phyloP scores from a whole-genome alignment of 2,329 filamentous ascomycete species.

The Didymella pomorum region DNA sequence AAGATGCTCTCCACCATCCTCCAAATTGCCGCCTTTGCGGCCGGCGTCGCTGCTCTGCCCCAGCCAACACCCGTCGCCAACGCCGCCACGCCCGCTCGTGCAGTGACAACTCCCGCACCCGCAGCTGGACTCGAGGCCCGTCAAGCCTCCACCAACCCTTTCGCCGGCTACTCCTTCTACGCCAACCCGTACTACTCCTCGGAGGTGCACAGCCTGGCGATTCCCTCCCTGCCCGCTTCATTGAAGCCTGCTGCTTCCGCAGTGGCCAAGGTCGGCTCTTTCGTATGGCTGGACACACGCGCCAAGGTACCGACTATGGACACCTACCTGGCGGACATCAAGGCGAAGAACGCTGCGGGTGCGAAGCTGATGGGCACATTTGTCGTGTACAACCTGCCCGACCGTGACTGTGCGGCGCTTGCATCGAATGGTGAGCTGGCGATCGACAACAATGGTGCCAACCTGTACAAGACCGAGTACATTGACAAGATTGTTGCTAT shows the following conservation, averaged over 20 bases:
- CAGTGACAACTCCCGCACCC: conserved; percentile 23
- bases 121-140: conserved; percentile 24
- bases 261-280: conserved; percentile 61
- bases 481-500: conserved; percentile 63
- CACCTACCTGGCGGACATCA: conserved; percentile 58
- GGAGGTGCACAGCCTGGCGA: conserved; percentile 63
- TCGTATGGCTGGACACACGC: conserved; percentile 62
- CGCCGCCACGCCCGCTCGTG: conserved; percentile 23
- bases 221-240: conserved; percentile 67
- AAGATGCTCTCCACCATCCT: conserved; percentile 32
- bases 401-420: conserved; percentile 69
- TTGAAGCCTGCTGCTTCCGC: conserved; percentile 59
- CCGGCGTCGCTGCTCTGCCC: conserved; percentile 35
- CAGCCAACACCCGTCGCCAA: conserved; percentile 28
- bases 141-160: conserved; percentile 60
- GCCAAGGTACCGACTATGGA: conserved; percentile 60
- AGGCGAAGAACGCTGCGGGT: conserved; percentile 58
- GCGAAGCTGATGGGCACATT: conserved; percentile 60
- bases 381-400: conserved; percentile 70
- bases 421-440: conserved; percentile 70
- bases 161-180: conserved; percentile 60
- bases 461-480: conserved; percentile 60
- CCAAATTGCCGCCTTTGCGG: conserved; percentile 30
- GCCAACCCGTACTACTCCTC: conserved; percentile 63
- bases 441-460: conserved; percentile 61